Conservation (phyloP, 345 rosid genomes). For the Eucalyptus cloeziana region DNA sequence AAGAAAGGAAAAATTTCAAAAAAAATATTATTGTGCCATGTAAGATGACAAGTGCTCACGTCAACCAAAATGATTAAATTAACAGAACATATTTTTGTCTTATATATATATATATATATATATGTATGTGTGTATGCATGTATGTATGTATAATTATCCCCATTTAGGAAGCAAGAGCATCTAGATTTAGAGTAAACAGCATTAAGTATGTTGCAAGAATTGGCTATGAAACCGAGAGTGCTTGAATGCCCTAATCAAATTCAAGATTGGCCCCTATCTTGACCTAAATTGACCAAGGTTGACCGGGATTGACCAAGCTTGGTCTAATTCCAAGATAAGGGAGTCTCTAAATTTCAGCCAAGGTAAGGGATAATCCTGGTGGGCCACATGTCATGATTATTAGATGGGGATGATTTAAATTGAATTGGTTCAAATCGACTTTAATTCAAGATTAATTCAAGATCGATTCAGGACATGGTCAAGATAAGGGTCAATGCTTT, state of each 20-base stretch:
- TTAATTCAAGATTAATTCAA: neutral
- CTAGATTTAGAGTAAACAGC: neutral
- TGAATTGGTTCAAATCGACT: neutral
- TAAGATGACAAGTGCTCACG: fast-evolving
- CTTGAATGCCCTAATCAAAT: neutral
- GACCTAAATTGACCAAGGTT: neutral
- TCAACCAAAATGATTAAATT: neutral
- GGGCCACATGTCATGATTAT: neutral
- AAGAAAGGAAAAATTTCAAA: fast-evolving
- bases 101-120: too few species aligned
- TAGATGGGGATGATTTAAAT: neutral
- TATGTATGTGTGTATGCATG: too few species aligned
- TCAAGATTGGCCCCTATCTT: neutral
- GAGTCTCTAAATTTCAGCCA: neutral
- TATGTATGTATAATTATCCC: neutral
- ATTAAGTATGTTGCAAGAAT: neutral
- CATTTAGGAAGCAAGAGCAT: neutral
- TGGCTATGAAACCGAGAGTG: neutral
- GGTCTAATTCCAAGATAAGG: neutral
- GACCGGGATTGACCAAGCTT: neutral
- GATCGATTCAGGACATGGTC: neutral
- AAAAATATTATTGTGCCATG: fast-evolving
- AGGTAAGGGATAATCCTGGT: neutral
- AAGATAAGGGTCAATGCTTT: neutral
- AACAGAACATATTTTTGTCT: neutral